These are phyloP conservation scores for Pachyrhizus erosus DNA, from an alignment of 306 rosid genomes.

Conservation along the genomic window DNA sequence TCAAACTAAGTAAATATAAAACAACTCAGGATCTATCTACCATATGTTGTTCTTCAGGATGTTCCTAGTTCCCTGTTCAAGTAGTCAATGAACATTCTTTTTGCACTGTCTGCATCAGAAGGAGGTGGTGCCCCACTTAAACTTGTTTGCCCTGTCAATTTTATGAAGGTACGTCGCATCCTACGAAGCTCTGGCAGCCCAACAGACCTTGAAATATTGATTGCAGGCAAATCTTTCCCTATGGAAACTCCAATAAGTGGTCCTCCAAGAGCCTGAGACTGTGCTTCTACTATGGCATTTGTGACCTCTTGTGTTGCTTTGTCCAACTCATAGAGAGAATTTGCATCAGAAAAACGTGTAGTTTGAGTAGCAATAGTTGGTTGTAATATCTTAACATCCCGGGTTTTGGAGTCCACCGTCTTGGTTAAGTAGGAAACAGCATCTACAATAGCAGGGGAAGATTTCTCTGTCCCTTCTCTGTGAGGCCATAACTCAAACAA, in stretches of 20 bases:
- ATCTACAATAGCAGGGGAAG: slow-evolving; percentile 66
- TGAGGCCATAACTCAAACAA: slow-evolving; percentile 85
- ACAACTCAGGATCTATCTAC: not conserved
- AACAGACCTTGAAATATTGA: slow-evolving; percentile 68
- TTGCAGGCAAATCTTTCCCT: slow-evolving; percentile 70
- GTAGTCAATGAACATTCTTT: slow-evolving; percentile 96
- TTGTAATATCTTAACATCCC: slow-evolving; percentile 85
- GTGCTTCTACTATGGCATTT: slow-evolving; percentile 83
- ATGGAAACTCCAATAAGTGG: slow-evolving; percentile 73
- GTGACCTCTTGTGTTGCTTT: slow-evolving; percentile 89
- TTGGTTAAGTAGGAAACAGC: slow-evolving; percentile 74
- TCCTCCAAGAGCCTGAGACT: slow-evolving; percentile 84
- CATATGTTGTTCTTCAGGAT: slow-evolving; percentile 49
- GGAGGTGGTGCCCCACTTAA: slow-evolving; percentile 92
- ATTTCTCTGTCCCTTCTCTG: slow-evolving; percentile 65
- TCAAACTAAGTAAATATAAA: slow-evolving; percentile 14
- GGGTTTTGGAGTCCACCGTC: slow-evolving; percentile 72
- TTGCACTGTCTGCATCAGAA: slow-evolving; percentile 84
- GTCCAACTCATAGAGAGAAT: slow-evolving; percentile 85
- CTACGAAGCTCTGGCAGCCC: slow-evolving; percentile 92
- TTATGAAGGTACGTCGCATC: slow-evolving; percentile 80
- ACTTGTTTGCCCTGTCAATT: slow-evolving; percentile 92
- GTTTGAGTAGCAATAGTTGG: slow-evolving; percentile 94
- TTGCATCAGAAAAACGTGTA: slow-evolving; percentile 70
- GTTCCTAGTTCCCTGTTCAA: slow-evolving; percentile 90